Evolutionary conservation across 2,329 filamentous ascomycete genomes (phyloP).

Genomic region (Fusarium nurragi): DNA sequence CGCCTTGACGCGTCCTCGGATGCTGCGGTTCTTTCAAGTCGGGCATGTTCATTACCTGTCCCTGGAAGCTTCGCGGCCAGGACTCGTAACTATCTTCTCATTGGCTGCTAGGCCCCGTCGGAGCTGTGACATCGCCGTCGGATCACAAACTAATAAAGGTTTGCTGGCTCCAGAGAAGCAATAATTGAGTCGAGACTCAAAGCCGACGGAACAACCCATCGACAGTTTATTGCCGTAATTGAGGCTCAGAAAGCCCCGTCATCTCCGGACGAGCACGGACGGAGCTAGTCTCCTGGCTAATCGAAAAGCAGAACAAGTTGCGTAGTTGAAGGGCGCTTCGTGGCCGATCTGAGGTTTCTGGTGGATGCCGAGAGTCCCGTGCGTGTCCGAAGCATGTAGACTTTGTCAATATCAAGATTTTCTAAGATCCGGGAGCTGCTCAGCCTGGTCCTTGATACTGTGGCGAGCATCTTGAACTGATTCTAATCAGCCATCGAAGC

Average conservation of each 20-base stretch:
- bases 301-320: conserved; percentile 15
- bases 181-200: conserved; percentile 20
- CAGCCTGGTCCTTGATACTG: conserved; percentile 1
- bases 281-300: conserved; percentile 25
- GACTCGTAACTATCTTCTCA: conserved; percentile 14
- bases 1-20: conserved; percentile 26
- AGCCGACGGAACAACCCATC: conserved; percentile 20
- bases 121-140: conserved; percentile 26
- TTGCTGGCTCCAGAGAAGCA: conserved; percentile 1
- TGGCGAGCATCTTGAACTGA: conserved; percentile 6
- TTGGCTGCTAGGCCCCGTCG: conserved; percentile 26
- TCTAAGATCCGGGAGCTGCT: background rate
- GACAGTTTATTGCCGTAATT: conserved; percentile 31
- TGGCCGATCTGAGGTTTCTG: conserved; percentile 2
- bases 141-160: conserved; percentile 31
- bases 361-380: conserved; percentile 3
- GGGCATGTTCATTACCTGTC: conserved; percentile 19
- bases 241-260: conserved; percentile 28
- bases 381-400: background rate
- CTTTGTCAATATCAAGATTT: background rate
- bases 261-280: background rate
- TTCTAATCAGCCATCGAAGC: background rate
- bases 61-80: conserved; percentile 35
- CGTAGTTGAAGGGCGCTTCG: background rate
- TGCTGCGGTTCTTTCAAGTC: conserved; percentile 24